Base-by-base conservation (phyloP, 331 rosid genomes). In the Rosa hybrid region DNA sequence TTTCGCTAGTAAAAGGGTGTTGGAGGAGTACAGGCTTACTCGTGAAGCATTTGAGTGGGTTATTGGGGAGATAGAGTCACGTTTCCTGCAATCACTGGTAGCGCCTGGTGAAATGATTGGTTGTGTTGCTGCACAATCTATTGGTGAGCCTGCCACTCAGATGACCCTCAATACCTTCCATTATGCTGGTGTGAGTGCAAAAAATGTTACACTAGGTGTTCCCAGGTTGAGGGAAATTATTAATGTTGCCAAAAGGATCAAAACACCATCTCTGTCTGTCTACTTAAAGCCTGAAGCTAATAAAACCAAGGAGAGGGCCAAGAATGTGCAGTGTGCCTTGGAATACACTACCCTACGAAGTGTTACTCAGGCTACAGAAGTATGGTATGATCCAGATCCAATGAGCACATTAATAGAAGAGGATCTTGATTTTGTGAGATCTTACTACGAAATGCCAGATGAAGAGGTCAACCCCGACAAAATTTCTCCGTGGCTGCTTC, bases 111-210 rank as follows among this genome's bases (percentile, higher is more conserved):
- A 94, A 86, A 94, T 94, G 98, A 94, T 94, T 84, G 99, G 99
- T 54, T 93, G 98, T 68, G 96, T 96, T 50, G 99, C 99, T 68
- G 99, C 99, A 51, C 99, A 96, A 73, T 96, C 97, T 60, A 96
- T 96, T 76, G 99, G 99, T 78, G 98, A 96, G 70, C 99, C 99
- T 68, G 99, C 99, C 23, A 96, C 99, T 76, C 99, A 96, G 92
- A 96, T 96, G 99, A 96, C 99, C 70, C 94, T 96, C 21, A 96
- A 96, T 89, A 96, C 99, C 74, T 96, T 96, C 85, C 99, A 96
- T 56, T 96, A 91, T 84, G 99, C 99, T 81, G 99, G 99, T 91
- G 99, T 96, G 64, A 96, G 99, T 91, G 99, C 99, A 63, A 96
- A 96, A 93, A 96, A 96, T 48, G 99, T 96, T 70, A 96, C 99